Evolutionary conservation across 176 grass and related monocot genomes (phyloP).

Genomic region (Triticum timopheevii): DNA sequence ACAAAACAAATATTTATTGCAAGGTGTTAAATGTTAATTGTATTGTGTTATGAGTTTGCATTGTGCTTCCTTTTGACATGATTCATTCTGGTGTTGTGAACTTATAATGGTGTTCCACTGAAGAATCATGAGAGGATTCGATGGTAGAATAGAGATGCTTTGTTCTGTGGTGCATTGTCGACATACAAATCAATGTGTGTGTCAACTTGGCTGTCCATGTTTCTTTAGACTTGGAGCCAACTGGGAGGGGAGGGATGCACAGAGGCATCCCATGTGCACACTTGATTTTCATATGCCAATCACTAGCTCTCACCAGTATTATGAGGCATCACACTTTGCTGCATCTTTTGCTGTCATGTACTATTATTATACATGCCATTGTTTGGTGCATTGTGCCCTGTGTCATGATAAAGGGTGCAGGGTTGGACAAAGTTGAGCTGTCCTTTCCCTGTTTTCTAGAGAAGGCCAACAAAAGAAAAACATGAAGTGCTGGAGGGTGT

Average conservation of each 20-base stretch:
- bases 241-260: constrained; percentile 27
- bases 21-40: constrained; percentile 36
- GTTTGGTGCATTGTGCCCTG: constrained; percentile 53
- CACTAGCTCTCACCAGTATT: constrained; percentile 32
- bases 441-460: constrained; percentile 45
- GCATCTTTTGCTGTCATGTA: constrained; percentile 50
- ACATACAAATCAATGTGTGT: constrained; percentile 17
- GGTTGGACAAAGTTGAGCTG: constrained; percentile 43
- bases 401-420: constrained; percentile 55
- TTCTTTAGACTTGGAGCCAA: constrained; percentile 44
- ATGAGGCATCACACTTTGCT: constrained; percentile 47
- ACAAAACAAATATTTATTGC: constrained; percentile 36
- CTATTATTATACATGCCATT: constrained; percentile 30
- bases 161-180: constrained; percentile 33
- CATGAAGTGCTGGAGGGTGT: constrained; percentile 45
- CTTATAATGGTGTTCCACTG: background rate
- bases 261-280: constrained; percentile 76
- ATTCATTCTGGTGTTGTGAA: background rate
- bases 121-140: constrained; percentile 24
- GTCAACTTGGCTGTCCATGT: constrained; percentile 25
- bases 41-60: constrained; percentile 18
- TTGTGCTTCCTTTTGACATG: background rate
- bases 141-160: background rate
- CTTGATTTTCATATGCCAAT: constrained; percentile 38
- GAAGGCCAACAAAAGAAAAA: constrained; percentile 3